phyloP scores from a whole-genome alignment of 2,329 filamentous ascomycete species.

The Fusarium sp. region DNA sequence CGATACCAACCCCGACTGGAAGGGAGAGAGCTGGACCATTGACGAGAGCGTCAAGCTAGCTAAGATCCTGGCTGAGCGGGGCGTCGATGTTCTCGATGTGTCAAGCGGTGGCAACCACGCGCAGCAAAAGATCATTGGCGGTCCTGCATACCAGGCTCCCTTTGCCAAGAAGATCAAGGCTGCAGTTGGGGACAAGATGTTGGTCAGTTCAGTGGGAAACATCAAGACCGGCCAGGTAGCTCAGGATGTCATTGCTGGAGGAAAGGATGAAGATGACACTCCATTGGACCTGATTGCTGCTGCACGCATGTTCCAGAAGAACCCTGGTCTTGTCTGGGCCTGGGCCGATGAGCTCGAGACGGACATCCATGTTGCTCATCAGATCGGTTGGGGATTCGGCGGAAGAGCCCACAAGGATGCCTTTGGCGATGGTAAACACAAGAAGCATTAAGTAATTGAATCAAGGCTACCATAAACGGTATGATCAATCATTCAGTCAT shows the following conservation, averaged over 20 bases:
- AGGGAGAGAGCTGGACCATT: slow-evolving; percentile 73
- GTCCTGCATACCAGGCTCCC: slow-evolving; percentile 76
- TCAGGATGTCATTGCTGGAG: slow-evolving; percentile 58
- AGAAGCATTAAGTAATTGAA: background rate
- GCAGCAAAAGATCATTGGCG: slow-evolving; percentile 66
- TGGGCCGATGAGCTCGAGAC: slow-evolving; percentile 66
- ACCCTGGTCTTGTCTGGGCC: slow-evolving; percentile 66
- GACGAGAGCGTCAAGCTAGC: slow-evolving; percentile 74
- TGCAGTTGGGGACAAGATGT: slow-evolving; percentile 70
- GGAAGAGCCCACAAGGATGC: slow-evolving; percentile 47
- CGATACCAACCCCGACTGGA: slow-evolving; percentile 65
- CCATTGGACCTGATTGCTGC: slow-evolving; percentile 62
- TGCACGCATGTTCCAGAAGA: slow-evolving; percentile 68
- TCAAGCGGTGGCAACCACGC: slow-evolving; percentile 74
- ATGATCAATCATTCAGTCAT: background rate
- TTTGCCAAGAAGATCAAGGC: slow-evolving; percentile 79
- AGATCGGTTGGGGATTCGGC: slow-evolving; percentile 68
- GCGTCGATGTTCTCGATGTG: slow-evolving; percentile 82
- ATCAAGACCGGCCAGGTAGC: slow-evolving; percentile 60
- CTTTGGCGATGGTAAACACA: background rate
- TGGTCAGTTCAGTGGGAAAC: slow-evolving; percentile 61
- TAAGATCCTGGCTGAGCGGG: slow-evolving; percentile 69
- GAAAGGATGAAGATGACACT: slow-evolving; percentile 48
- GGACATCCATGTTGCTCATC: slow-evolving; percentile 60
- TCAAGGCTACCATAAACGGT: background rate